Evolutionary conservation across 129 eudicot species (phyloP).

Genomic region (Tanacetum coccineum): DNA sequence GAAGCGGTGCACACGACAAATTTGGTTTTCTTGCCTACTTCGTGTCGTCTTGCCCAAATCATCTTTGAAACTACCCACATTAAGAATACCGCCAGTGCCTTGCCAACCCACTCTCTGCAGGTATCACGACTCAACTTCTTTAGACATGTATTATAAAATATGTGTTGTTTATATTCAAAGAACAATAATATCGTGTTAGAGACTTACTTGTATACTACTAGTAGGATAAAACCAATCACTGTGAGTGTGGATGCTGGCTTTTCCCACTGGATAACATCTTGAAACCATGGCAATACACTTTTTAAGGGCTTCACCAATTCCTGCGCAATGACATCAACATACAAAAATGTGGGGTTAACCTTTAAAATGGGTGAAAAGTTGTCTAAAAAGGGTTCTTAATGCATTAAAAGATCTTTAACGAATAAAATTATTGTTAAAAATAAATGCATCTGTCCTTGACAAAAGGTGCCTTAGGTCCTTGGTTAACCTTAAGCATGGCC

Average conservation of each 20-base stretch:
- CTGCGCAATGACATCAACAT: slow-evolving; percentile 31
- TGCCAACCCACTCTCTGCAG: slow-evolving; percentile 81
- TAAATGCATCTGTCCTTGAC: too few relatives aligned
- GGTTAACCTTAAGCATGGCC: too few relatives aligned
- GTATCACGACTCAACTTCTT: neutral
- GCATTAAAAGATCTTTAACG: neutral
- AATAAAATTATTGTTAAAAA: too few relatives aligned
- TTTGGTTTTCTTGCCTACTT: slow-evolving; percentile 40
- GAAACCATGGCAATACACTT: slow-evolving; percentile 43
- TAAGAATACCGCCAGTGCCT: slow-evolving; percentile 53
- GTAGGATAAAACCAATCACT: slow-evolving; percentile 36
- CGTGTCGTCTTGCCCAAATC: slow-evolving; percentile 44
- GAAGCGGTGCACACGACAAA: slow-evolving; percentile 58
- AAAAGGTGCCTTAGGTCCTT: too few relatives aligned
- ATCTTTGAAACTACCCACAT: slow-evolving; percentile 58
- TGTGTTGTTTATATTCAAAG: neutral
- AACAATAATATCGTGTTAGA: neutral
- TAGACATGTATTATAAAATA: neutral
- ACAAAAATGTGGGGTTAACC: neutral
- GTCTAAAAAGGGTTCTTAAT: too few relatives aligned
- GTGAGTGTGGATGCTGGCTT: slow-evolving; percentile 44
- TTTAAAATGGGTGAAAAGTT: too few relatives aligned
- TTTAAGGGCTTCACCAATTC: slow-evolving; percentile 61
- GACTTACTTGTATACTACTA: slow-evolving; percentile 73
- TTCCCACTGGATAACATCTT: slow-evolving; percentile 63